Base-by-base conservation (phyloP, 2,329 filamentous ascomycete genomes). In the Pezicula rhizophila region DNA sequence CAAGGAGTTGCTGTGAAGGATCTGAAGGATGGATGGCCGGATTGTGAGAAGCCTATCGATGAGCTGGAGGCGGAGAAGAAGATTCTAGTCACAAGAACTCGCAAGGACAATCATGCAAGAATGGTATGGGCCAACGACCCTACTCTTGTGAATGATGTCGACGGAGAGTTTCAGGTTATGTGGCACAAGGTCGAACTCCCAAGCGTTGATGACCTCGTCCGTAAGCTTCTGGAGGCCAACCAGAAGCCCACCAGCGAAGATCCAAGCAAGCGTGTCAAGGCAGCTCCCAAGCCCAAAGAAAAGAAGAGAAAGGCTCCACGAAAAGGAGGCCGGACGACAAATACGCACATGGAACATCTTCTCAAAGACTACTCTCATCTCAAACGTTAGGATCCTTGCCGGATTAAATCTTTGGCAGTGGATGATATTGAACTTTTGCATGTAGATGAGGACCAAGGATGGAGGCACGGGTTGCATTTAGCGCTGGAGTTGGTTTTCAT, bases 21-120 rank as follows among this genome's bases (percentile, higher is more conserved):
- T 60, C 78, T 99, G 53, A 95, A 96, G 69, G 93, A 99, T 65
- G 93, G 93, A 54, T 99, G 93, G 93, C 83, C 85, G 20, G 84
- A 85, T 60, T 95, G 89, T 62, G 83, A 91, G 52, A 79, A 85
- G 17, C 79, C 86, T 8, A 86, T 99, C 64, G 79, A 86, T 54
- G 75, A 80, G 57, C 77, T 99, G 45, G 92, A 96, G 71, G 70
- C 70, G 37, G 80, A 87, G 64, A 85, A 91, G 62, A 85, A 85
- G 66, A 76, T 97, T 41, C 76, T 97, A 33, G 89, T 96, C 5
- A 87, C 89, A 18, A 82, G 91, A 52, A 91, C 91, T 48, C 95
- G 93, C 70, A 97, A 97, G 72, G 92, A 97, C 66, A 85, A 87
- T 62, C 80, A 87, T 58, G 84, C 92, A 2, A 83, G 85, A 60